Conservation (phyloP, 2,329 filamentous ascomycete species). For the Emericellopsis atlantica region DNA sequence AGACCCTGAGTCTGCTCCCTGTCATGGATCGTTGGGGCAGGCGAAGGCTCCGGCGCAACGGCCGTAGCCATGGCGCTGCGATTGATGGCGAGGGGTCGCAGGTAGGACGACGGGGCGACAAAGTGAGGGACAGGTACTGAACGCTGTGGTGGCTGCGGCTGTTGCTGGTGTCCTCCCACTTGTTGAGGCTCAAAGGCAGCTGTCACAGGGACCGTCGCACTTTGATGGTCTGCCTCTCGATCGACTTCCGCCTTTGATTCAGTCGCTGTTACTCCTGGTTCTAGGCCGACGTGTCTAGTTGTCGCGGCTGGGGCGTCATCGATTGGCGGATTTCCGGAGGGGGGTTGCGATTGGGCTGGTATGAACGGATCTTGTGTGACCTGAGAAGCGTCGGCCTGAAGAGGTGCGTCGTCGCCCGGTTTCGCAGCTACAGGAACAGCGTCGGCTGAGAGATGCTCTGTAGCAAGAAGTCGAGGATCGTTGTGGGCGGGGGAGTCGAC, state of each 20-base stretch:
- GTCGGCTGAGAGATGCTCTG: background rate
- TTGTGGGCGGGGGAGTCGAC: background rate
- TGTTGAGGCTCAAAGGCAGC: background rate
- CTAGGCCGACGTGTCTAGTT: background rate
- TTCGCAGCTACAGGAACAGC: background rate
- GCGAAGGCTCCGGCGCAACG: slow-evolving; percentile 10
- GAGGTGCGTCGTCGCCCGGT: background rate
- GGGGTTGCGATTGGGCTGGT: no score
- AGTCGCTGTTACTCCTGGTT: background rate
- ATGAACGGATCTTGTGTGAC: no score
- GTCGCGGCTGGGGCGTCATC: background rate
- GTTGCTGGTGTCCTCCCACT: background rate
- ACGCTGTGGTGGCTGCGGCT: slow-evolving; percentile 4
- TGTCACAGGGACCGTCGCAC: background rate
- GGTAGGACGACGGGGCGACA: slow-evolving; percentile 48
- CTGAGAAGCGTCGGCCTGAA: no score
- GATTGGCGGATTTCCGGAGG: background rate
- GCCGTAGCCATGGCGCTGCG: slow-evolving; percentile 18
- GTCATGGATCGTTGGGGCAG: slow-evolving; percentile 48
- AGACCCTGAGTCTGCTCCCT: slow-evolving; percentile 68
- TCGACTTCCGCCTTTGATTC: background rate
- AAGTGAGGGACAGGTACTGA: slow-evolving; percentile 31
- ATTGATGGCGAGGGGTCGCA: slow-evolving; percentile 25
- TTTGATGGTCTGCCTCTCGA: background rate
- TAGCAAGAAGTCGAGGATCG: background rate